A percentile compares a stretch with the other conserved stretches of the same genome.
Conservation (phyloP, 306 rosid genomes). For the Begonia fuchsioides region DNA sequence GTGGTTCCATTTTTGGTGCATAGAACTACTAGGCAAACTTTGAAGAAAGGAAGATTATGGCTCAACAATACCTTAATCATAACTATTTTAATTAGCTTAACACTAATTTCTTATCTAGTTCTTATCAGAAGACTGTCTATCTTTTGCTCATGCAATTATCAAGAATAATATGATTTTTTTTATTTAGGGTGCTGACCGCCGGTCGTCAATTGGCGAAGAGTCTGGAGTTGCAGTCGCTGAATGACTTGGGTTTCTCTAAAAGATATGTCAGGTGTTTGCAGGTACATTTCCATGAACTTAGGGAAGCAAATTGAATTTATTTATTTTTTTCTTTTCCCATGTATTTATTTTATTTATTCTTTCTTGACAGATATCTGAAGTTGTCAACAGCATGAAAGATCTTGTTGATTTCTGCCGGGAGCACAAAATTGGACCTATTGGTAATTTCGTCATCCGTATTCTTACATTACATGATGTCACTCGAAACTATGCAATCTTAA, state of each 20-base stretch:
- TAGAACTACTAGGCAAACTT: no score
- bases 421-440: slow-evolving; percentile 58
- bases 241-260: slow-evolving; percentile 92
- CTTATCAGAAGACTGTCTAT: not conserved
- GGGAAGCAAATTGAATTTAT: slow-evolving; percentile 3
- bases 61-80: no score
- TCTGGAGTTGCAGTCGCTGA: slow-evolving; percentile 80
- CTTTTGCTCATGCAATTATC: not conserved
- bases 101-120: no score
- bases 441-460: slow-evolving; percentile 19
- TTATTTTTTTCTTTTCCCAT: slow-evolving; percentile 3
- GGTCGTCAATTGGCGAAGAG: slow-evolving; percentile 91
- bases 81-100: no score
- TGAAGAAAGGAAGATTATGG: no score
- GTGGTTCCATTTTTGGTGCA: no score
- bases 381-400: slow-evolving; percentile 94
- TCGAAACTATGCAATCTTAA: no score
- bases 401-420: slow-evolving; percentile 69
- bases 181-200: slow-evolving; percentile 67
- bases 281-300: slow-evolving; percentile 27
- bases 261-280: slow-evolving; percentile 97
- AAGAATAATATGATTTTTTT: slow-evolving; percentile 5
- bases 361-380: slow-evolving; percentile 80
- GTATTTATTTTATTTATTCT: slow-evolving; percentile 7
- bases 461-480: no score